Evolutionary conservation across 495 filamentous ascomycete genomes (phyloP).

Genomic region (Penicillium cosmopolitanum): DNA sequence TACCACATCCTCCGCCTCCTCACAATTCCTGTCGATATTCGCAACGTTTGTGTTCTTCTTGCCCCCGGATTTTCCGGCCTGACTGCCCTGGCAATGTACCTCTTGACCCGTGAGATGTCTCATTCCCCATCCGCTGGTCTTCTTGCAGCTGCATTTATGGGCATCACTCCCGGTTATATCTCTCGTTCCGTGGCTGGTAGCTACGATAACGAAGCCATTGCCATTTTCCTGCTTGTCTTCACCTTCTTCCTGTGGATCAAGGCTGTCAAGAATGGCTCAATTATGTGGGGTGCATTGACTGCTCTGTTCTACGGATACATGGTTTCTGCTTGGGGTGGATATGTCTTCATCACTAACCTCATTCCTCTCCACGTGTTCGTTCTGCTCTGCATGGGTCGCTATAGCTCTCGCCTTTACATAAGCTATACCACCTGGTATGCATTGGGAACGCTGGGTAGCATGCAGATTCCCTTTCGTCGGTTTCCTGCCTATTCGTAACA

Average conservation of each 20-base stretch:
- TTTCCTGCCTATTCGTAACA: constrained; percentile 93
- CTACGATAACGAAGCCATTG: constrained; percentile 99
- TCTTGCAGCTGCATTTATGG: constrained; percentile 94
- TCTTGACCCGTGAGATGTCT: constrained; percentile 96
- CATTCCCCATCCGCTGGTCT: constrained; percentile 90
- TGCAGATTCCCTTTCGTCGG: constrained; percentile 99
- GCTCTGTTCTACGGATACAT: constrained; percentile 99
- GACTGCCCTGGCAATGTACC: constrained; percentile 91
- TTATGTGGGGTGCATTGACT: constrained; percentile 92
- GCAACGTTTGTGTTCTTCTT: constrained; percentile 97
- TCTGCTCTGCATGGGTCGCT: constrained; percentile 94
- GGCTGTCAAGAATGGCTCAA: constrained; percentile 91
- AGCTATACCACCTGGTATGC: constrained; percentile 98
- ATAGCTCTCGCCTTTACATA: constrained; percentile 91
- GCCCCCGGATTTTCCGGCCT: constrained; percentile 95
- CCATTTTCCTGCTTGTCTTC: constrained; percentile 97
- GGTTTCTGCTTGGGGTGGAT: constrained; percentile 99
- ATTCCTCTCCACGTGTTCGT: constrained; percentile 96
- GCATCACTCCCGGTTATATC: constrained; percentile 96
- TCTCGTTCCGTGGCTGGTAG: constrained; percentile 96
- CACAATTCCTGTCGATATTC: constrained; percentile 94
- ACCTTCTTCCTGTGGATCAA: constrained; percentile 99
- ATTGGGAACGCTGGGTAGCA: constrained; percentile 92
- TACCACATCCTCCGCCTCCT: constrained; percentile 93
- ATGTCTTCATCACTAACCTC: constrained; percentile 99